Evolutionary conservation across 106 monocot genomes (phyloP).

Genomic region (Apostasia ramifera): DNA sequence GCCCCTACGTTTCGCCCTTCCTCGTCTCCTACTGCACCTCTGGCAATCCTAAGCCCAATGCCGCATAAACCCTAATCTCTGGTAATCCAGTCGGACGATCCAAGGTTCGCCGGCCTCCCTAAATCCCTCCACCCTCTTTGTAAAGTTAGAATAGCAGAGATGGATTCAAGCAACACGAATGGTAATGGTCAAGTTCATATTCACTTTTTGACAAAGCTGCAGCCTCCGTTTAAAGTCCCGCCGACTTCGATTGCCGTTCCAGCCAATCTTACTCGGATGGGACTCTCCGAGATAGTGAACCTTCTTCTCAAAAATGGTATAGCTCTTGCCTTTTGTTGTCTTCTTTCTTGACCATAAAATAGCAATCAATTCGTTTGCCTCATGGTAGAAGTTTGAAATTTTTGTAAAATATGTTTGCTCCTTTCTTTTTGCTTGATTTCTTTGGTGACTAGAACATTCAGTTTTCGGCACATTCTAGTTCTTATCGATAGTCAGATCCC

Average conservation of each 20-base stretch:
- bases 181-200: conserved; percentile 49
- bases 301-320: conserved; percentile 48
- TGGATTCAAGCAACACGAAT: not conserved
- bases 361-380: not conserved
- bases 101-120: too few relatives aligned
- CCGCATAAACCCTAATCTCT: too few relatives aligned
- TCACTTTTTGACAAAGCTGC: conserved; percentile 82
- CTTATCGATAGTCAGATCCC: too few relatives aligned
- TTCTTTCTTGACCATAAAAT: not conserved
- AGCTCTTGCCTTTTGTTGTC: not conserved
- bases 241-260: conserved; percentile 59
- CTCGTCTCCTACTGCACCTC: too few relatives aligned
- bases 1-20: too few relatives aligned
- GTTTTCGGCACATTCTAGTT: too few relatives aligned
- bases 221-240: conserved; percentile 43
- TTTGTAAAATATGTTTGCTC: not conserved
- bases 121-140: too few relatives aligned
- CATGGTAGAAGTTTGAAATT: not conserved
- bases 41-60: too few relatives aligned
- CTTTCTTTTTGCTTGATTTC: too few relatives aligned
- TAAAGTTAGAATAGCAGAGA: too few relatives aligned
- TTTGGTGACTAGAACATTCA: too few relatives aligned
- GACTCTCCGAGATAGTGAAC: conserved; percentile 94
- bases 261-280: conserved; percentile 72
- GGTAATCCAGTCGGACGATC: too few relatives aligned